Base-by-base conservation (phyloP, 2,329 filamentous ascomycete genomes). In the Diaporthe sp. region DNA sequence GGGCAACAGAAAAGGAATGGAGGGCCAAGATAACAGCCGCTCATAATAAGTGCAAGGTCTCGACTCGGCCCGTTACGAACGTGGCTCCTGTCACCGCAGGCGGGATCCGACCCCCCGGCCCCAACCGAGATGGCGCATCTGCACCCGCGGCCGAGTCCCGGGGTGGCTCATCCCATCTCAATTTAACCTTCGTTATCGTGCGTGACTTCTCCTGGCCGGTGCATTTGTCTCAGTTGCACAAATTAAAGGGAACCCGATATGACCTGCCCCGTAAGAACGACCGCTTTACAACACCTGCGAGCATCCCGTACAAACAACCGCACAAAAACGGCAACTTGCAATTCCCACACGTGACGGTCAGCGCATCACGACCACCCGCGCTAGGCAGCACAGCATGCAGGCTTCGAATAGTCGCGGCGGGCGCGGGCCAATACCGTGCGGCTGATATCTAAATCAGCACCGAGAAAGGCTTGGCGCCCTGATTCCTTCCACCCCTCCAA, bases 391-490 rank as follows among this genome's bases (percentile, higher is more conserved):
- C 65, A 42, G 65, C 49, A 70, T 70, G 65, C 65, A 70, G 65
- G 10, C 49, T 37, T 55, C 34, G 65, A 70, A 70, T 70, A 70
- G 65, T 70, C 65, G 65, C 65, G 31, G 31, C 34, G 65, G 31
- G 65, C 37, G 47, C 47, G 47, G 63, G 65, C 65, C 65, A 70
- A 70, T 70, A 70, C 65, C 65, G 49, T 55, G 65, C n/a, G 65
- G 65, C 65, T 70, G 65, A 70, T 70, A 70, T 70, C 65, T 49
- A 55, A 55, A 55, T 55, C 65, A 53, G 65, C 65, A 70, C 49
- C 65, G 22, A 53, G 65, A 42, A 13, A 15, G 34, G 39, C 65
- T 55, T 39, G 65, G 65, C 65, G 47, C 25, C 22, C 34, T 70
- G 25, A 28, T 39, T 42, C 65, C 63, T 67, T 34, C 61, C 55